phyloP scores from a whole-genome alignment of 257 asterid genomes.

The Gentiana macrophylla region DNA sequence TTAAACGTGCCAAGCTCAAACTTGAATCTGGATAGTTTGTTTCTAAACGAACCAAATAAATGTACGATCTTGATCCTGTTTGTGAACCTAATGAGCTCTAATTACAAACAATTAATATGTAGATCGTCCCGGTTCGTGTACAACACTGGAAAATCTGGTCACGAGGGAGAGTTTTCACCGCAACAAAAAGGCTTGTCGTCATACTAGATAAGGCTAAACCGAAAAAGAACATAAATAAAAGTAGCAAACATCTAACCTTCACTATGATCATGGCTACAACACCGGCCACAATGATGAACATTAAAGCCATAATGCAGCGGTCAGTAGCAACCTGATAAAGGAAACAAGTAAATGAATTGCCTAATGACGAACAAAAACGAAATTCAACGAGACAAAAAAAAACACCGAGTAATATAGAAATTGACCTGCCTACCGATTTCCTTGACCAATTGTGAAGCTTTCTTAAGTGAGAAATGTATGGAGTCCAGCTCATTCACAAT shows the following conservation, averaged over 20 bases:
- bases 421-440: slow-evolving; percentile 99
- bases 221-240: neutral
- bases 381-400: slow-evolving; percentile 15
- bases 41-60: no score
- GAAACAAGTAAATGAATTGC: slow-evolving; percentile 20
- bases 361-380: slow-evolving; percentile 7
- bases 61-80: no score
- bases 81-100: no score
- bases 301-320: slow-evolving; percentile 87
- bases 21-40: no score
- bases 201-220: neutral
- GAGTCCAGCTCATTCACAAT: slow-evolving; percentile 94
- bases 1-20: no score
- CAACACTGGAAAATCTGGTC: no score
- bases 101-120: no score
- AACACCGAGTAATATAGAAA: slow-evolving; percentile 25
- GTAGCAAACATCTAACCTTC: slow-evolving; percentile 46
- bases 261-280: slow-evolving; percentile 82
- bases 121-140: no score
- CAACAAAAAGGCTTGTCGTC: neutral
- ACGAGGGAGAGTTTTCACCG: neutral
- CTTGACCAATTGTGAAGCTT: slow-evolving; percentile 92
- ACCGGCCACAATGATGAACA: slow-evolving; percentile 84
- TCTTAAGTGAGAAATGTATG: slow-evolving; percentile 88
- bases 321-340: slow-evolving; percentile 90